These are phyloP conservation scores for Musa beccarii DNA, from an alignment of 176 grass and related monocot species.

Conservation along the genomic window DNA sequence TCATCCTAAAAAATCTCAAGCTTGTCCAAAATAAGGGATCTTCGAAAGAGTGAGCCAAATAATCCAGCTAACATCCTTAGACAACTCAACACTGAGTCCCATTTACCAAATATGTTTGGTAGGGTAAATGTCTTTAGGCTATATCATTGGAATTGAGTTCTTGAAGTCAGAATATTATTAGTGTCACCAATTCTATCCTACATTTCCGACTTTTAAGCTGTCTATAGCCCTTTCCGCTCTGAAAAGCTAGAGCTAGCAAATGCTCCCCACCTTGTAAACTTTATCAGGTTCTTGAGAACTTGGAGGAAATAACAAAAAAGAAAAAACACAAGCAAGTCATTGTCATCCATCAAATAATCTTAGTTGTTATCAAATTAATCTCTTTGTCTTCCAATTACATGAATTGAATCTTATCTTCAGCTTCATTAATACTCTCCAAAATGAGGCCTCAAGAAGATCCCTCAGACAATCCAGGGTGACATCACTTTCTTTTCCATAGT, in stretches of 20 bases:
- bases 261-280: not conserved
- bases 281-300: not conserved
- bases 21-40: no score
- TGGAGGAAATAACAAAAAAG: no score
- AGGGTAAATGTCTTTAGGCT: not conserved
- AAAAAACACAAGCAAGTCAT: no score
- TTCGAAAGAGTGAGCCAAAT: no score
- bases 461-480: no score
- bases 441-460: not conserved
- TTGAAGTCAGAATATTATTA: not conserved
- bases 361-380: not conserved
- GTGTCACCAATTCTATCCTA: not conserved
- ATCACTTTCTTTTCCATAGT: no score
- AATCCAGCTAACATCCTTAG: no score
- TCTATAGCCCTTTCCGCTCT: not conserved
- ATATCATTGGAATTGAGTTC: not conserved
- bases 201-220: not conserved
- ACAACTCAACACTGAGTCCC: not conserved
- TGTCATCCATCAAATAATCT: not conserved
- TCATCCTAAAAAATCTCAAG: no score
- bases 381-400: not conserved
- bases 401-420: not conserved
- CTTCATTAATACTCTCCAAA: not conserved
- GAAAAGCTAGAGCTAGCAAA: not conserved
- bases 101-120: not conserved